Conservation (phyloP, 2,329 filamentous ascomycete species). For the Ceratocystis smalleyi region DNA sequence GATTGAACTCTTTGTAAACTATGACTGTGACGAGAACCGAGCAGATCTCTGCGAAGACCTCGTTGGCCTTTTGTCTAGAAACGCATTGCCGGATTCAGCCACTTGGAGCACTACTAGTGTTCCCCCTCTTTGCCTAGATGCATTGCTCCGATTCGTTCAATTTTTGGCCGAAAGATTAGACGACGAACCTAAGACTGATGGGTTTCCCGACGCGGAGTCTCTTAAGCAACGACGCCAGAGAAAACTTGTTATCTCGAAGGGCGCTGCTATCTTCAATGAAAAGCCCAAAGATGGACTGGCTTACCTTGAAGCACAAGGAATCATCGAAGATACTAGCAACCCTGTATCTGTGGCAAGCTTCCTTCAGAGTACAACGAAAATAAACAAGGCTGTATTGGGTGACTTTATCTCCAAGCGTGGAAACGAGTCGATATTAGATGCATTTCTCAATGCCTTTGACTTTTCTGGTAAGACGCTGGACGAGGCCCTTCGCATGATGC, state of each 20-base stretch:
- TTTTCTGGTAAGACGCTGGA: conserved; percentile 77
- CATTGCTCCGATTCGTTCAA: conserved; percentile 77
- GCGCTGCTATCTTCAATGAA: conserved; percentile 86
- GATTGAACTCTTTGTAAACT: conserved; percentile 92
- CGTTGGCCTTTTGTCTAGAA: conserved; percentile 79
- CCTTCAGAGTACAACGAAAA: conserved; percentile 67
- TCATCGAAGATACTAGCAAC: conserved; percentile 62
- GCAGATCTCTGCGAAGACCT: conserved; percentile 90
- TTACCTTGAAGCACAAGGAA: conserved; percentile 69
- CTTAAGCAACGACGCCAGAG: conserved; percentile 58
- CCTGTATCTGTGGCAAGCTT: conserved; percentile 72
- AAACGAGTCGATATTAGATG: conserved; percentile 70
- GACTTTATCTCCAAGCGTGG: conserved; percentile 86
- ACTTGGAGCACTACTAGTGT: conserved; percentile 99
- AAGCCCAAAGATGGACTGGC: conserved; percentile 78
- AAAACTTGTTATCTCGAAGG: conserved; percentile 81
- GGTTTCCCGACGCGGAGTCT: conserved; percentile 47
- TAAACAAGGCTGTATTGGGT: conserved; percentile 81
- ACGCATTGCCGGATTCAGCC: conserved; percentile 89
- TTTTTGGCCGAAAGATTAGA: conserved; percentile 79
- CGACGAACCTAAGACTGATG: conserved; percentile 38
- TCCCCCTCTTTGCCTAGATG: conserved; percentile 83
- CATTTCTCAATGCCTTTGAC: conserved; percentile 76
- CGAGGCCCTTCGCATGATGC: conserved; percentile 71
- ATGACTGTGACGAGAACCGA: conserved; percentile 86